Evolutionary conservation across 805 yeast species (phyloP), one percentile per base, ranked within the genome.

Genomic region (Zygosaccharomyces pseudorouxii): DNA sequence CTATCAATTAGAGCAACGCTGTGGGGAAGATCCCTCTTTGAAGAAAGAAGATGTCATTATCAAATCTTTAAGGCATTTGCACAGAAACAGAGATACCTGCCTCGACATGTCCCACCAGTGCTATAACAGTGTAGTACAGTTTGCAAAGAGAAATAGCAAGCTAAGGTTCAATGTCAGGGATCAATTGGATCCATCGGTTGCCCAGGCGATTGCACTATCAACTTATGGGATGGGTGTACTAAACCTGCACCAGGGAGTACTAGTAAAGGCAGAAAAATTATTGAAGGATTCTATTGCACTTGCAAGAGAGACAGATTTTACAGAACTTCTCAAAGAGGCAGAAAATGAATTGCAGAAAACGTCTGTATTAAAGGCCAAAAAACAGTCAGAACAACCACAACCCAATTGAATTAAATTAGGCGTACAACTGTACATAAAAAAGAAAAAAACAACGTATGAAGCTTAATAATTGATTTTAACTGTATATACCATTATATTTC

Each of bases 181-280:
- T 30, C 67, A 71, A 38, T 56, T 76, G 19, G 76, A 73, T 42
- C 63, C 65, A 9, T 68, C 71, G 5, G 66, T 84, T 10, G 75
- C 78, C 28, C 88, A 86, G 53, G 80, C 86, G 1, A 80, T 85
- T 37, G 93, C 95, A 0, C 72, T 90, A 62, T 81, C 96, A 0
- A 80, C 89, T 0, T 90, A 86, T 61, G 95, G 96, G 0, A 71
- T 87, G 36, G 98, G 97, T 1, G 95, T 89, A 4, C 75, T 88
- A 9, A 75, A 78, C 38, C 67, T 84, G n/a, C 87, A 86, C 56
- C 60, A 72, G 40, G 78, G 82, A 0, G 69, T 81, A 9, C 71
- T 77, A 48, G 75, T 72, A 2, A 68, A 74, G 47, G 89, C 96
- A 0, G 80, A 78, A 54, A 71, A 80, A 37, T 69, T 78, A 23